These are phyloP conservation scores for Lipomyces orientalis DNA, from an alignment of 805 yeast species.

Conservation along the genomic window DNA sequence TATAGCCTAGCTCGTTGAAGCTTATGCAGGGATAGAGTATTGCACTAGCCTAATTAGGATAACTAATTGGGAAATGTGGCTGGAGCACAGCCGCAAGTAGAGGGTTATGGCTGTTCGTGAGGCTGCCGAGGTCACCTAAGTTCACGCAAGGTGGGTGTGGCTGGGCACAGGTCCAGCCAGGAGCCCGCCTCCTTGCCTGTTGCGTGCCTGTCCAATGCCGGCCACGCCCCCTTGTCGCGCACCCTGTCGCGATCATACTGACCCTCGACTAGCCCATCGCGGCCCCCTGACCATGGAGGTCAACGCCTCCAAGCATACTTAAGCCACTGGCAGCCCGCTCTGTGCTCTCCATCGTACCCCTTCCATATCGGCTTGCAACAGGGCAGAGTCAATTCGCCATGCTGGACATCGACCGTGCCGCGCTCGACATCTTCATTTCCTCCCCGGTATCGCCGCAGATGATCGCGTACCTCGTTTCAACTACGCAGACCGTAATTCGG, in stretches of 20 bases:
- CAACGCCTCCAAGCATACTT: neutral
- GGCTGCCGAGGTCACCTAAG: neutral
- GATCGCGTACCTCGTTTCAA: conserved; percentile 52
- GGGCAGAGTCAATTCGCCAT: conserved; percentile 6
- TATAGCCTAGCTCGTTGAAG: neutral
- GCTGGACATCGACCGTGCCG: conserved; percentile 40
- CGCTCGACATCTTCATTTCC: conserved; percentile 50
- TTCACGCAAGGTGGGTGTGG: neutral
- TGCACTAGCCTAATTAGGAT: neutral
- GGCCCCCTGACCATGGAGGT: neutral
- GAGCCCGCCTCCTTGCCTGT: conserved; percentile 9
- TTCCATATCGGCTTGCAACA: neutral
- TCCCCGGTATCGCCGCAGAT: conserved; percentile 50
- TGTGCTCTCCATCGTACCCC: conserved; percentile 4
- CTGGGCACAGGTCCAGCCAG: neutral
- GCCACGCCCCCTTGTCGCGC: conserved; percentile 13
- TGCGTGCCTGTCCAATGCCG: neutral
- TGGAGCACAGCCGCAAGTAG: conserved; percentile 4
- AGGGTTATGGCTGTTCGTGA: neutral
- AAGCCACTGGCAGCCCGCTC: neutral
- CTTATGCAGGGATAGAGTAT: neutral
- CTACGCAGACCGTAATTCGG: conserved; percentile 48
- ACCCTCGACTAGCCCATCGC: conserved; percentile 6
- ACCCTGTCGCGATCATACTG: conserved; percentile 9
- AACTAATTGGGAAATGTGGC: neutral